Base-by-base conservation (phyloP, 768 basidiomycete genomes). In the Vararia minispora region DNA sequence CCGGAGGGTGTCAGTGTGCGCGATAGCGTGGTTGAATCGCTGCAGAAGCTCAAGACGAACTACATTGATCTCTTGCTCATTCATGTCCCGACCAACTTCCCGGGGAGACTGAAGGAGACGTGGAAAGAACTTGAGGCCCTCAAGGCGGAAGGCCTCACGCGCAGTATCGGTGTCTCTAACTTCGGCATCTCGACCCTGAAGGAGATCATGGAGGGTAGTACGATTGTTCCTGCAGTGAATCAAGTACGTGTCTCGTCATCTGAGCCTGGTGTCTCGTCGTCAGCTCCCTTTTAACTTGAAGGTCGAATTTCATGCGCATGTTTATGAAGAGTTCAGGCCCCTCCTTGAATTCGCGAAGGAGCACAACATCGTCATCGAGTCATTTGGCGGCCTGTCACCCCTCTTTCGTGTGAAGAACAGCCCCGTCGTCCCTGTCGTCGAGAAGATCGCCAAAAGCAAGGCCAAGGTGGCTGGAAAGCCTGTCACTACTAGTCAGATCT, bases 281-380 rank as follows among this genome's bases (percentile, higher is more conserved):
- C 8, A 26, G 3, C 12, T 23, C 17, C 6, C n/a, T 21, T 32
- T 23, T 21, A 20, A 22, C 25, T n/a, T 34, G 9, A 26, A 71
- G 68, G 52, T 75, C 17, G 73, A 77, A 51, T 62, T 65, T 24
- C 73, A 77, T 46, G 72, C 72, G 10, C 69, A 73, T 52, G 57
- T 69, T 23, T 65, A 64, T 47, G 60, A 66, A 44, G 62, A 61
- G 10, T 55, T 68, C 38, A 50, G 57, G 26, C 51, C 61, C 4
- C 50, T 53, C n/a, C 43, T 65, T 20, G 60, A 55, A 21, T 31
- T 57, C n/a, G 54, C 60, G 33, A 51, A 61, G 39, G 25, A 61
- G 45, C 41, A 66, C 31, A 51, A 53, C 26, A 69, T 70, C 39
- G 49, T 60, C 17, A 60, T 59, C 2, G 57, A 56, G 12, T 63